Evolutionary conservation across 2,329 filamentous ascomycete genomes (phyloP), one percentile per base, ranked within the genome.

Genomic region (Polychaeton citri): DNA sequence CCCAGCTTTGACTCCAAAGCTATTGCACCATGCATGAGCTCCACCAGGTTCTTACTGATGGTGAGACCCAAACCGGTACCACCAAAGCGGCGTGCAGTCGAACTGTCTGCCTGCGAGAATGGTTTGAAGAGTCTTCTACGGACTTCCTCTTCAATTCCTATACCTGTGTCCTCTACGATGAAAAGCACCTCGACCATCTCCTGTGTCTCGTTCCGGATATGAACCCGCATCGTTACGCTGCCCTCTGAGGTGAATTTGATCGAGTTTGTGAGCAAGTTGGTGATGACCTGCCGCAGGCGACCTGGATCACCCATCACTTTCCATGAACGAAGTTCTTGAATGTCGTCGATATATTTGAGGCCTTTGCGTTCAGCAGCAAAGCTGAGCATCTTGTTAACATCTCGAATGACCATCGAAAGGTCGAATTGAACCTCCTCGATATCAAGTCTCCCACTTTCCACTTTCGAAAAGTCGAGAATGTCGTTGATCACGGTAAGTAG

Each of bases 401-500:
- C 85, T 32, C 77, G 70, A 5, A 87, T 72, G 9, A 85, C 74
- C 1, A 83, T 66, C 0, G 76, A 77, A 2, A 86, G 63, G 19
- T 78, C 83, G 48, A 87, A 88, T 42, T 84, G 80, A 0, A 86
- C 80, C 47, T 86, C 79, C 56, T 86, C 81, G 28, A 87, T 79
- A 43, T 86, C 81, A 15, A 87, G 60, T 6, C 78, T 68, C 3
- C 82, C 81, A 6, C 79, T 83, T 53, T 87, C 82, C 2, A 85
- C 78, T 55, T 92, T 92, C 3, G 83, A 90, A 54, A 92, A 87
- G 57, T 92, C 85, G 2, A 93, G 64, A 37, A 92, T 92, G 49
- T 93, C 85, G 50, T 93, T 92, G 58, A 93, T 92, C 28, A 93
- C 80, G 0, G 83, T 88, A 15, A 93, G 65, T 2, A 93, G 62